Percentiles rank a stretch among this genome's conserved stretches.
These are phyloP conservation scores for Neoascochyta sp. DNA, from an alignment of 2,329 filamentous ascomycete genomes.

Conservation along the genomic window DNA sequence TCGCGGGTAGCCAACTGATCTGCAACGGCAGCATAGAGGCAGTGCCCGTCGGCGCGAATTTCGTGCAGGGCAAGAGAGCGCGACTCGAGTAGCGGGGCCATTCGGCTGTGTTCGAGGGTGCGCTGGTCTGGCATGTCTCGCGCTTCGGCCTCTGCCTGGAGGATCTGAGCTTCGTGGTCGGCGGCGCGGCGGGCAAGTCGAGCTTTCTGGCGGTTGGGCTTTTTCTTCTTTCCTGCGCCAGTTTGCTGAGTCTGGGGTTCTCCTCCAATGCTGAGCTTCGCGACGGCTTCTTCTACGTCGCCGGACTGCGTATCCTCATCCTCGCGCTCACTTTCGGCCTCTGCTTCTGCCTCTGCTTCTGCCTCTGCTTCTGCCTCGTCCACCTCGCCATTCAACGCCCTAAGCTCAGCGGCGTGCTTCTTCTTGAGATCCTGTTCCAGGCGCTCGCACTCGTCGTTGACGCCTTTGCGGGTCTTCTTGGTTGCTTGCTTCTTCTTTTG, in stretches of 20 bases:
- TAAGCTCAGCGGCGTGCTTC: conserved; percentile 51
- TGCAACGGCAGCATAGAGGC: conserved; percentile 86
- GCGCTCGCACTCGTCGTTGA: conserved; percentile 60
- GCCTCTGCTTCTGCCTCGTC: conserved; percentile 12
- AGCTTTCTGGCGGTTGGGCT: conserved; percentile 87
- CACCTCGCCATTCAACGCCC: conserved; percentile 35
- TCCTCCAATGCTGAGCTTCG: conserved; percentile 7
- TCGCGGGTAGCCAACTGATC: conserved; percentile 65
- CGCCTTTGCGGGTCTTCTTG: conserved; percentile 65
- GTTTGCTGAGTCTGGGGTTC: conserved; percentile 3
- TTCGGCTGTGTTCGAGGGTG: conserved; percentile 49
- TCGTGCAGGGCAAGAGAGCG: conserved; percentile 68
- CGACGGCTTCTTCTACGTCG: conserved; percentile 1
- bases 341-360: too few species aligned
- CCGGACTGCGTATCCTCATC: neutral
- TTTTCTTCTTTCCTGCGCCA: conserved; percentile 51
- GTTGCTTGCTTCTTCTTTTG: conserved; percentile 96
- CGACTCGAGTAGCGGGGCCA: conserved; percentile 63
- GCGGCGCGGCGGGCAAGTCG: conserved; percentile 84
- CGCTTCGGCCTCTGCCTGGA: conserved; percentile 71
- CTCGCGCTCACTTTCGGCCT: conserved; percentile 10
- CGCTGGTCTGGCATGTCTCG: conserved; percentile 40
- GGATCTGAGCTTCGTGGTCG: conserved; percentile 68
- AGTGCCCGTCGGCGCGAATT: conserved; percentile 89
- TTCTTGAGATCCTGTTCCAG: conserved; percentile 56